Evolutionary conservation across 2,329 filamentous ascomycete genomes (phyloP), one percentile per base, ranked within the genome.

Genomic region (Epichloe glyceriae): DNA sequence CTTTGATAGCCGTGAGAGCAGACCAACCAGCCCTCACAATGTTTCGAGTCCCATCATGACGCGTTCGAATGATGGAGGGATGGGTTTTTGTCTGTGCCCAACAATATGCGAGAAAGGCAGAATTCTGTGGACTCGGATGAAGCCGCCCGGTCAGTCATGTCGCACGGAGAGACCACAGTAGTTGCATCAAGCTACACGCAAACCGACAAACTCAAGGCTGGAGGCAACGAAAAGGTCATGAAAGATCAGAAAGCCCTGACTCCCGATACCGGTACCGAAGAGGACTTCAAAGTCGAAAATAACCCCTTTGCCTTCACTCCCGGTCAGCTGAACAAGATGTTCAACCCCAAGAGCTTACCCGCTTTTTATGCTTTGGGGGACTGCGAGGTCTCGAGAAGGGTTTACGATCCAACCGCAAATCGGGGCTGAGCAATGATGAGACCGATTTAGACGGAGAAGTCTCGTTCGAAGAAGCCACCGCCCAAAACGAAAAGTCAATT

Each of bases 281-380:
- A 70, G 17, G 86, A 91, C 55, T 95, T 94, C 59, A 60, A 79
- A 14, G 82, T 91, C 11, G 75, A 83, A 5, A 74, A 88, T 63
- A 95, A 93, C 63, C 84, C 85, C 0, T 95, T 95, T 61, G 89
- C 88, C 15, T 95, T 88, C 63, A 80, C 82, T 2, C 86, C 86
- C 3, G 89, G 90, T 14, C 83, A 94, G 61, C 73, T 96, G 55
- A 84, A 82, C 60, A 95, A 95, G 67, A 78, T 95, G 70, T 80
- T 91, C 54, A 93, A 94, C 62, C 90, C 90, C 3, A 95, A 95
- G 71, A 94, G 82, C 54, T 69, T 95, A 52, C 73, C 83, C 12
- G 89, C 89, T 1, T 95, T 91, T 58, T 86, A 84, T 61, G 83
- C 83, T 14, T 65, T 96, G 5, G 89, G 90, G 90, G 90, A 22